These are phyloP conservation scores for Rhodotorula sp. DNA, from an alignment of 1,284 basidiomycete species.

Conservation along the genomic window DNA sequence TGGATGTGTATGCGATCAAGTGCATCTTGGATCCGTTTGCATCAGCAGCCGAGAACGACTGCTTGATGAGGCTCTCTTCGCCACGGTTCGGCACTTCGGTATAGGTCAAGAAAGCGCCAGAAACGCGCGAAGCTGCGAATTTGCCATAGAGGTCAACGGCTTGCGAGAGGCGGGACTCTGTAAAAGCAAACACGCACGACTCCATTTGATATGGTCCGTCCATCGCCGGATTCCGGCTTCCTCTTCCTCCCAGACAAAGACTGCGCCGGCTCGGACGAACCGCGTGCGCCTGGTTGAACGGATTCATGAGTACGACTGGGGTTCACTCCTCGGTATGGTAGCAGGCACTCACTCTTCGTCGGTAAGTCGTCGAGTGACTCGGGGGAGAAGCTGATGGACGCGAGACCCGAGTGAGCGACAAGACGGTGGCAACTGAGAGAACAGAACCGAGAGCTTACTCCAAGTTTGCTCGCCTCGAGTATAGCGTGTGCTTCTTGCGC, in stretches of 20 bases:
- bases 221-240: conserved; percentile 45
- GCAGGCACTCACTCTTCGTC: conserved; percentile 36
- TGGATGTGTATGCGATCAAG: conserved; percentile 43
- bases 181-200: conserved; percentile 34
- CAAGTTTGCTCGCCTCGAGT: conserved; percentile 42
- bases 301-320: too few species aligned
- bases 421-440: too few species aligned
- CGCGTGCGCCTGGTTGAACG: conserved; percentile 34
- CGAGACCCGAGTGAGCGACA: background rate
- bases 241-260: conserved; percentile 45
- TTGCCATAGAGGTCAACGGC: too few species aligned
- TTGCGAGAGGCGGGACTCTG: background rate
- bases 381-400: conserved; percentile 32
- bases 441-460: conserved; percentile 16
- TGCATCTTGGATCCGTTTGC: conserved; percentile 41
- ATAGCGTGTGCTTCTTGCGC: conserved; percentile 42
- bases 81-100: conserved; percentile 39
- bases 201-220: conserved; percentile 47
- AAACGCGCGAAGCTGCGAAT: conserved; percentile 43
- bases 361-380: conserved; percentile 43
- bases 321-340: background rate
- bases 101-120: conserved; percentile 46
- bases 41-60: conserved; percentile 43
- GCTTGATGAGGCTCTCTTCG: conserved; percentile 42
- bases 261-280: conserved; percentile 42